Conservation (phyloP, 805 yeast species). For the Wickerhamomyces pijperi region DNA sequence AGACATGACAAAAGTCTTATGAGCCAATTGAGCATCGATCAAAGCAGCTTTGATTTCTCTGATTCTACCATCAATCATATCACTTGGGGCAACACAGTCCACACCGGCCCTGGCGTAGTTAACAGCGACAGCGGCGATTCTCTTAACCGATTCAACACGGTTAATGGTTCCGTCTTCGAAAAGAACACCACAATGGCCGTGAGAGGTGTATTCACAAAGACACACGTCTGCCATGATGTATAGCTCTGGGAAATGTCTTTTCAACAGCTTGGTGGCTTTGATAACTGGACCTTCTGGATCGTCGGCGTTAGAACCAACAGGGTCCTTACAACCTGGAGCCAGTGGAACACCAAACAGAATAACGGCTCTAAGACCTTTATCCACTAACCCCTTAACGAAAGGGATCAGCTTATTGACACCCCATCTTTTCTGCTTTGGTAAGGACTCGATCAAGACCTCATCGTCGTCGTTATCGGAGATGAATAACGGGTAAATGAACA, state of each 20-base stretch:
- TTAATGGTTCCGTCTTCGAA: slow-evolving; percentile 80
- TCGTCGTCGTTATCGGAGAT: slow-evolving; percentile 75
- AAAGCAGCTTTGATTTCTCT: slow-evolving; percentile 79
- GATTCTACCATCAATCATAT: slow-evolving; percentile 95
- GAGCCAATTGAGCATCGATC: slow-evolving; percentile 72
- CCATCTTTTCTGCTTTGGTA: slow-evolving; percentile 82
- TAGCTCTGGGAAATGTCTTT: slow-evolving; percentile 61
- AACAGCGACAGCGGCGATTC: slow-evolving; percentile 91
- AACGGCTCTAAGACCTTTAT: slow-evolving; percentile 77
- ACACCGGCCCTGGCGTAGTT: slow-evolving; percentile 96
- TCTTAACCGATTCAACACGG: slow-evolving; percentile 59
- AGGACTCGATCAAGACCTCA: slow-evolving; percentile 57
- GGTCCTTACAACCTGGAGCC: slow-evolving; percentile 66
- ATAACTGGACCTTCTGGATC: slow-evolving; percentile 96
- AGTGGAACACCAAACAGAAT: slow-evolving; percentile 88
- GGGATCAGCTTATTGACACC: slow-evolving; percentile 74
- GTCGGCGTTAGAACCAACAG: slow-evolving; percentile 81
- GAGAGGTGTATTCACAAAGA: slow-evolving; percentile 90
- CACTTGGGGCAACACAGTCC: slow-evolving; percentile 90
- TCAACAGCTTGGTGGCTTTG: slow-evolving; percentile 56
- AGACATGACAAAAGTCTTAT: slow-evolving; percentile 81
- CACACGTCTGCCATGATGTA: slow-evolving; percentile 93
- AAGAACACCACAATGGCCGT: slow-evolving; percentile 95
- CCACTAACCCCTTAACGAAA: slow-evolving; percentile 57
- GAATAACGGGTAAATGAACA: slow-evolving; percentile 90